Evolutionary conservation across 345 rosid genomes (phyloP), one percentile per base, ranked within the genome.

Genomic region (Raphanus sativus): DNA sequence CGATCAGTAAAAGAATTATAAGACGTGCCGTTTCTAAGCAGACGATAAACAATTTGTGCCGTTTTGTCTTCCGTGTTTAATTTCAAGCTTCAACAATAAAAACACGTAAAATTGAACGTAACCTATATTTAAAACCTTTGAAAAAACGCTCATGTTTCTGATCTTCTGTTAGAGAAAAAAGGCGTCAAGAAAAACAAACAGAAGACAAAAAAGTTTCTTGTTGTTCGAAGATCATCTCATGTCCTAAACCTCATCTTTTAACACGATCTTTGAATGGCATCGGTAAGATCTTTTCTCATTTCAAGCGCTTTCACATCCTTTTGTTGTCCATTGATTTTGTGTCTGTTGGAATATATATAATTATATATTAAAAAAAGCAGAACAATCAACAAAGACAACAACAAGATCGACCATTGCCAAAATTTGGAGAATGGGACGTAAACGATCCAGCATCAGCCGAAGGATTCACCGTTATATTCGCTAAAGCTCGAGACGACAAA

Each of bases 371-470:
- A 65, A 64, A 36, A 33, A 15, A 1, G 10, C 64, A 75, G 75
- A 75, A 80, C 58, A 75, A 80, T 75, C 76, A 76, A 60, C 70
- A 8, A 11, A 70, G 84, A 69, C 89, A 88, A 80, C 88, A 85
- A 70, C 78, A 85, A 72, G 89, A 85, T 30, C 81, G 90, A 73
- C 84, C 93, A 30, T 77, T 87, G 75, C 93, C 93, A 5, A 89
- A 87, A 82, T 89, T 89, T 55, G 93, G 93, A 10, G 93, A 87
- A 77, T 89, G 93, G 93, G 90, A 89, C 55, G 90, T 89, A 72
- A 89, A 87, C 70, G 89, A 89, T 75, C 90, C 93, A 10, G 89
- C 93, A 71, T 85, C 93, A 33, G 90, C 93, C 0, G 93, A 89
- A 83, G 90, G 93, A 28, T 89, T 84, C 54, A 89, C 90, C 11